Conservation (phyloP, 306 rosid genomes). For the Prunus mume region DNA sequence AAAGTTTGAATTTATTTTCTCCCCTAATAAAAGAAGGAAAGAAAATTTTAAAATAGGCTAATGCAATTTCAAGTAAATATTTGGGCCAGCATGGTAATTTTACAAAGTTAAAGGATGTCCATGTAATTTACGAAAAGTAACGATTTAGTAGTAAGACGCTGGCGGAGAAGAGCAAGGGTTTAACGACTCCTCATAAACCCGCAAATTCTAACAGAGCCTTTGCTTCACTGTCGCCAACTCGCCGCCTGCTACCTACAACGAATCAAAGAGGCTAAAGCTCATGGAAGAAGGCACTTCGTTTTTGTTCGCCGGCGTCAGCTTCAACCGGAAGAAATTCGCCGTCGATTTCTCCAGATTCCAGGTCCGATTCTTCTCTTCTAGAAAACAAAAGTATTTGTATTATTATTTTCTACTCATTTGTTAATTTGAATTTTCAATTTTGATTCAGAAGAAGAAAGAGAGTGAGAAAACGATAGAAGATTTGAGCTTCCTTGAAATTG, state of each 20-base stretch:
- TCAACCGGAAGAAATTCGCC: conserved; percentile 68
- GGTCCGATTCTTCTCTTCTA: conserved; percentile 35
- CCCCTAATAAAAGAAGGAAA: too few relatives aligned
- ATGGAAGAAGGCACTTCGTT: conserved; percentile 70
- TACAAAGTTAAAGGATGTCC: not conserved
- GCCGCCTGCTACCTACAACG: not conserved
- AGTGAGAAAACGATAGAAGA: conserved; percentile 31
- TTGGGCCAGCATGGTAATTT: not conserved
- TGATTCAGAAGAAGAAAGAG: conserved; percentile 43
- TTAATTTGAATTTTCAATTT: not conserved
- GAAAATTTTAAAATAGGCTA: not conserved
- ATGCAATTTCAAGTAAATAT: not conserved
- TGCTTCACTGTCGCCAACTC: not conserved
- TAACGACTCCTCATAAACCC: not conserved
- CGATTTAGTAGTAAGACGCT: too few relatives aligned
- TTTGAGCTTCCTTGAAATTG: conserved; percentile 28
- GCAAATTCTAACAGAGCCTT: not conserved
- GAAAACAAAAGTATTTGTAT: not conserved
- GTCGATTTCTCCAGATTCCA: conserved; percentile 65
- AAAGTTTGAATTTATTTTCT: too few relatives aligned
- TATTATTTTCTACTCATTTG: not conserved
- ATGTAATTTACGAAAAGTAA: not conserved
- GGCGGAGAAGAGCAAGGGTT: not conserved
- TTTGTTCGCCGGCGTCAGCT: conserved; percentile 76
- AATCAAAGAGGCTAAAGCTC: not conserved